Evolutionary conservation across 1,284 basidiomycete genomes (phyloP).

Genomic region (Earliella scabrosa): DNA sequence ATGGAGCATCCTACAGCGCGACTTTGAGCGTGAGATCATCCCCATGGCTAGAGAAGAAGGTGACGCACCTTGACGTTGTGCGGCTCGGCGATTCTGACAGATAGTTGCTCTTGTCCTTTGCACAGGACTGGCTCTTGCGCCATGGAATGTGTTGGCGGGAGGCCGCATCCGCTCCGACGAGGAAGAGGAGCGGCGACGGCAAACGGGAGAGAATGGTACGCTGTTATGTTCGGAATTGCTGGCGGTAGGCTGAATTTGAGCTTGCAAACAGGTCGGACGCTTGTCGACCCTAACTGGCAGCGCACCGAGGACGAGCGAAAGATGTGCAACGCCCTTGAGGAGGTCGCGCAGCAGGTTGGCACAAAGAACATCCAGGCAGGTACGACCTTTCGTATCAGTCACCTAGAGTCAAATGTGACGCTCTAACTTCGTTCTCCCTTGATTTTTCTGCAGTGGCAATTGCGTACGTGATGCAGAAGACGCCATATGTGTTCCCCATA

Average conservation of each 20-base stretch:
- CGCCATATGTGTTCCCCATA: conserved; percentile 48
- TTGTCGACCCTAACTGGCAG: conserved; percentile 40
- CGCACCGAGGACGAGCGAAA: conserved; percentile 45
- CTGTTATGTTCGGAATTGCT: too few relatives aligned
- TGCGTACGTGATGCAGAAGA: conserved; percentile 53
- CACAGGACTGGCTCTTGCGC: conserved; percentile 51
- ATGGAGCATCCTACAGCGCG: conserved; percentile 48
- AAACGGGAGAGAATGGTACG: conserved; percentile 46
- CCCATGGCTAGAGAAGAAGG: conserved; percentile 52
- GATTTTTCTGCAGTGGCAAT: conserved; percentile 40
- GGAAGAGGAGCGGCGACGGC: conserved; percentile 45
- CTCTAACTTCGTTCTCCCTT: background rate
- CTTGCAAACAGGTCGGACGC: conserved; percentile 28
- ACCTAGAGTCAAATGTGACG: background rate
- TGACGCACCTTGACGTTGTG: conserved; percentile 31
- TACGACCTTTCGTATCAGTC: conserved; percentile 29
- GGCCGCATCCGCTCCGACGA: conserved; percentile 53
- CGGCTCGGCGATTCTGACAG: too few relatives aligned
- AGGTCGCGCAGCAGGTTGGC: conserved; percentile 50
- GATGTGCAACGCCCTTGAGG: conserved; percentile 46
- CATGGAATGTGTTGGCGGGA: conserved; percentile 54
- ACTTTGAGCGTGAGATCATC: conserved; percentile 48
- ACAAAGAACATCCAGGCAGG: conserved; percentile 31
- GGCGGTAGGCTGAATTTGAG: background rate
- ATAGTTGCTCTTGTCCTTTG: background rate